Evolutionary conservation across 148 eudicot genomes (phyloP), one percentile per base, ranked within the genome.

Genomic region (Fagopyrum esculentum): DNA sequence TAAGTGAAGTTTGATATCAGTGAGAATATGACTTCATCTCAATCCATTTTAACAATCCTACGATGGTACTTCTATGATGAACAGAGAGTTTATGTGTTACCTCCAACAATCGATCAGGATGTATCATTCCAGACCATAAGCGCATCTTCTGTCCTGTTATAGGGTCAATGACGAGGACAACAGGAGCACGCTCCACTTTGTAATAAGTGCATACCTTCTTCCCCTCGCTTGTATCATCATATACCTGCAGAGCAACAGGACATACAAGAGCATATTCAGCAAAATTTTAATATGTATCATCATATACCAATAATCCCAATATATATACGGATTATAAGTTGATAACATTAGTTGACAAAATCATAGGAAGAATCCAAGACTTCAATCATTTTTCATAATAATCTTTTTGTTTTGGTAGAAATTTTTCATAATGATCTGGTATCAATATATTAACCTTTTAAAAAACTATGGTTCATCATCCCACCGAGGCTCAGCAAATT

Each of bases 91-190:
- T 44, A 3, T 12, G 17, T 55, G 43, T 74, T 83, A 92, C 98
- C 98, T 95, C 98, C 82, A 95, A 78, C 75, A 95, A 80, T 71
- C 80, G 84, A 76, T 95, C 97, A 57, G 98, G 97, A 80, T 92
- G 96, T 82, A 92, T 79, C 98, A 95, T 95, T 77, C 97, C 97
- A 86, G 85, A 84, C 98, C 98, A 91, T 76, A 85, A 95, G 71
- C 89, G 93, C 90, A 95, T 90, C 79, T 90, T 95, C 77, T 95
- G 98, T 71, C 98, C 97, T 16, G 98, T 95, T 69, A 95, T 76
- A n/a, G 97, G 97, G 76, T 95, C 98, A 81, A 95, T 92, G 68
- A 95, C 81, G 70, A 95, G 89, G 78, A 88, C 83, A 61, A 86
- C 88, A 72, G 98, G 97, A 80, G 75, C 77, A 77, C 87, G 81